Base-by-base conservation (phyloP, 1,284 basidiomycete genomes). In the Ceratobasidium sp. region DNA sequence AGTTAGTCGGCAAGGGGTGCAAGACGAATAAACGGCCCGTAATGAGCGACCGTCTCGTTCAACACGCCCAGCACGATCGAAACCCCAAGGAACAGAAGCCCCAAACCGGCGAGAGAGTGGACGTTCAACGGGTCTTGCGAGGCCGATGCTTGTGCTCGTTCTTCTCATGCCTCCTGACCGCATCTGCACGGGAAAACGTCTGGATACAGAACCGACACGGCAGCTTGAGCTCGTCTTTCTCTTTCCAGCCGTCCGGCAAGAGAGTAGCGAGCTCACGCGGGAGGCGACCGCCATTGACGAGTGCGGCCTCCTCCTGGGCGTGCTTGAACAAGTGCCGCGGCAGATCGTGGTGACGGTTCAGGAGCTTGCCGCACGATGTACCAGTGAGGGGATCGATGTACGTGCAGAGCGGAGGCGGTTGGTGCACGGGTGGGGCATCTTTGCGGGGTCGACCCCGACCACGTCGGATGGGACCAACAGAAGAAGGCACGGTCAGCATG, bases 301-400 rank as follows among this genome's bases (percentile, higher is more conserved):
- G 39, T 3, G 50, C 60, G 3, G 60, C 60, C 41, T 66, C 60
- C 13, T 66, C 60, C 60, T 66, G 60, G 19, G 49, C 23, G 21
- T 66, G 60, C 60, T 66, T 66, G 52, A 66, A 39, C 60, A 66
- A 54, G 25, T 66, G 60, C 50, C 60, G 50, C 3, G 60, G 60
- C 2, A 66, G 60, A 46, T 66, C 60, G 41, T 66, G 60, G 41
- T 66, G 60, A 2, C 60, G 36, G n/a, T 66, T 66, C 39, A 66
- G 60, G 21, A 66, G 60, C 60, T 66, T 66, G 14, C 39, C 39
- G 27, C 60, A 66, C 23, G 60, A 23, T 25, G 14, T 29, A 16
- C 41, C 50, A 7, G 41, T 54, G 7, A 66, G 41, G 1, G 60
- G 60, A 29, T 66, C 60, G 13, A 66, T n/a, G 42, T 66, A 66